Evolutionary conservation across 208 protist genomes (phyloP).

Genomic region (Phytomonas sp.): DNA sequence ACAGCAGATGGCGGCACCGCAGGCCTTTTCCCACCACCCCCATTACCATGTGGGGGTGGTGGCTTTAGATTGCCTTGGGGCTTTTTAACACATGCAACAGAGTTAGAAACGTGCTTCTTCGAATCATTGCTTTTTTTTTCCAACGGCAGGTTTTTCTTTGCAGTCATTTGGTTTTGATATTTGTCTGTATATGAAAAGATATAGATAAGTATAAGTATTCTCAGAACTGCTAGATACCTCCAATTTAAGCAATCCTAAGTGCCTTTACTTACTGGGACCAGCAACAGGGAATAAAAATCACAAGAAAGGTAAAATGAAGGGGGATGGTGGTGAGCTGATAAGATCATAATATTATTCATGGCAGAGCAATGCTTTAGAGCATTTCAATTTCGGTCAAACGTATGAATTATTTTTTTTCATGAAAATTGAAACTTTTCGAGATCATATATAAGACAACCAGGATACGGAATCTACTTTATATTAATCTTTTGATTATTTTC

Average conservation of each 20-base stretch:
- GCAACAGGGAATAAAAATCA: not conserved
- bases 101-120: not conserved
- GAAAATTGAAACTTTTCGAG: not conserved
- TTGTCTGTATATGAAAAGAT: not conserved
- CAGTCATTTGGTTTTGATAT: not conserved
- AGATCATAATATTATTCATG: not conserved
- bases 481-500: not conserved
- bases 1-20: not conserved
- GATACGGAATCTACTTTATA: not conserved
- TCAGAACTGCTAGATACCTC: not conserved
- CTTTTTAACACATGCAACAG: not conserved
- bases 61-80: not conserved
- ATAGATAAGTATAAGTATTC: not conserved
- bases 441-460: not conserved
- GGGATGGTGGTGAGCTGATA: not conserved
- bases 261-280: not conserved
- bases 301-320: not conserved
- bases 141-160: not conserved
- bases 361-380: not conserved
- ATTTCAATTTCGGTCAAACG: not conserved
- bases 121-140: not conserved
- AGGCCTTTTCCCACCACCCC: not conserved
- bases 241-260: not conserved
- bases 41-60: not conserved
- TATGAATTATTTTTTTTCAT: not conserved